Evolutionary conservation across 2,329 filamentous ascomycete genomes (phyloP), one percentile per base, ranked within the genome.

Genomic region (Cladophialophora yegresii): DNA sequence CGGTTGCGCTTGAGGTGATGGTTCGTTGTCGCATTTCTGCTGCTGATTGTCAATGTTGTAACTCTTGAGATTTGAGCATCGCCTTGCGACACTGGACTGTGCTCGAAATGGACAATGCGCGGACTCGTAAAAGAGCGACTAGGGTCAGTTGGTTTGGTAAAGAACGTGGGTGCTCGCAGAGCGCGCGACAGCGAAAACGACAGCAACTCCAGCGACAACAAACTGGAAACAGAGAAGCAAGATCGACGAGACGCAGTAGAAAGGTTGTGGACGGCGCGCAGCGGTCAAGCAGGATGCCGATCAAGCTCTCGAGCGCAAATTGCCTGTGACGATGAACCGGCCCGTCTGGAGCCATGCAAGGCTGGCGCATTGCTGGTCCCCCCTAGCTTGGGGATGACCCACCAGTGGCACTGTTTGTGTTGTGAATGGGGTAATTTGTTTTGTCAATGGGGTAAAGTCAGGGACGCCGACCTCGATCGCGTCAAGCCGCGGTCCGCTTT

Each of bases 1-100:
- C 74, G 43, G 72, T 73, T 22, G 75, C 72, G 67, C 72, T 66
- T 62, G 72, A 70, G n/a, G 73, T 70, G 60, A 73, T 63, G n/a
- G 64, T 70, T 61, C 63, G 65, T 58, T 63, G 61, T 32, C 68
- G 69, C 69, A 71, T 64, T 74, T 71, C 47, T 72, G 61, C 26
- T n/a, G 28, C 22, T 50, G 22, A 4, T 45, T 13, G 20, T 26
- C 40, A 28, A 47, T 62, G 61, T 16, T 65, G 63, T 60, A 43
- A 43, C 28, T 50, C 30, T 56, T 53, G 47, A 9, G 32, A 55
- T 49, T 56, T 62, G 58, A 64, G 55, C 49, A 57, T 66, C 60
- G 61, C 51, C 55, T 65, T 26, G 65, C 58, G 65, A 67, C 43
- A 53, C 62, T 20, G n/a, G 12, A 30, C 40, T 33, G 22, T 40